Base-by-base conservation (phyloP, 768 basidiomycete genomes). In the Pleurotus salmoneostramineus region DNA sequence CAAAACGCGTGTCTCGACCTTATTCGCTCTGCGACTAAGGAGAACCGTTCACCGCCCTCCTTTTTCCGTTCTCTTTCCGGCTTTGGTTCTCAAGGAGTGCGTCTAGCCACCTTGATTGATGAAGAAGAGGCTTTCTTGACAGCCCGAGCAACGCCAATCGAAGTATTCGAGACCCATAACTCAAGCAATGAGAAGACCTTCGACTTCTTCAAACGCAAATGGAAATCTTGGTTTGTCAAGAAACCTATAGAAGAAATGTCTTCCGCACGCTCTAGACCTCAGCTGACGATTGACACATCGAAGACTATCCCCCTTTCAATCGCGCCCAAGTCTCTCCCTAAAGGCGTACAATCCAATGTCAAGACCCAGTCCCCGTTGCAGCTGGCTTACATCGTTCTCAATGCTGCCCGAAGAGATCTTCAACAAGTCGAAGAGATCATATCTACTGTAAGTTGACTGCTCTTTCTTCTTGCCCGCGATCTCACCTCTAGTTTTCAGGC, bases 391-490 rank as follows among this genome's bases (percentile, higher is more conserved):
- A 68, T 77, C 34, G 76, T 83, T 8, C 69, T 90, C 12, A 77
- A 75, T 36, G 77, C 79, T 5, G 82, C 81, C 1, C 74, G 75
- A 46, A 79, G 79, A 36, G 89, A 90, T 64, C 69, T 91, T 35
- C 72, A 74, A 7, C 72, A 71, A 35, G 83, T 89, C 50, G 76
- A 80, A 36, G 79, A 82, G 45, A 79, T 74, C 56, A 71, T 88
- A 61, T 71, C 74, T 56, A 72, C 77, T 58, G 88, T 88, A 68
- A 69, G 77, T 68, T 60, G 36, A 27, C 50, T 43, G 40, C 51
- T 57, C 48, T 46, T 57, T 58, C 15, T 50, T 55, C 27, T 40
- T 17, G 33, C 35, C 35, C n/a, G 12, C 10, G 15, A 32, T 14
- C 44, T 56, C 33, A 57, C 55, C 58, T 40, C 37, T 43, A 17